A percentile compares a stretch with the other conserved stretches of the same genome.
These are phyloP conservation scores for Citrus trifoliata DNA, from an alignment of 345 rosid species.

Conservation along the genomic window DNA sequence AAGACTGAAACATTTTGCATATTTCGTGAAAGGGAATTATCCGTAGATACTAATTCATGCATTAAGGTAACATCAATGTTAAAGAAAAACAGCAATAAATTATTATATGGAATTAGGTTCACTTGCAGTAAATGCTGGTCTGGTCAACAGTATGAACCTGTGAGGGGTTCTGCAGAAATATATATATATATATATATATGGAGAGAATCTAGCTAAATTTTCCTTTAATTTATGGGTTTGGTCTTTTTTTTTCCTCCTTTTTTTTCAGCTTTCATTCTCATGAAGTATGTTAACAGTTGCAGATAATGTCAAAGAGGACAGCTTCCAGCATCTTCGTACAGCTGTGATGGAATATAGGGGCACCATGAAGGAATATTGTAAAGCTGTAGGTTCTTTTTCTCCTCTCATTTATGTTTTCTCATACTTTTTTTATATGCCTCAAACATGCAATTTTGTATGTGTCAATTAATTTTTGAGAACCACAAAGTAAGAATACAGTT, in stretches of 20 bases:
- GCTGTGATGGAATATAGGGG: slow-evolving; percentile 51
- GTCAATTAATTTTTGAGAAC: not conserved
- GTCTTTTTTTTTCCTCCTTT: not conserved
- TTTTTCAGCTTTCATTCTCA: slow-evolving; percentile 5
- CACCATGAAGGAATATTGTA: slow-evolving; percentile 53
- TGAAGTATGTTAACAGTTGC: slow-evolving; percentile 11
- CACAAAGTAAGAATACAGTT: slow-evolving; percentile 3
- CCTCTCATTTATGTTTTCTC: not conserved
- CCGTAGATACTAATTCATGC: no score
- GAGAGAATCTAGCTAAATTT: not conserved
- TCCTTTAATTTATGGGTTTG: not conserved
- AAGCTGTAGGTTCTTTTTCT: slow-evolving; percentile 36
- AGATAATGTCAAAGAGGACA: slow-evolving; percentile 42
- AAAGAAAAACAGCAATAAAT: not conserved
- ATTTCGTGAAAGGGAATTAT: not conserved
- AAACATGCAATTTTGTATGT: not conserved
- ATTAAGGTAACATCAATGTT: not conserved
- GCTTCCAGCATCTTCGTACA: slow-evolving; percentile 48
- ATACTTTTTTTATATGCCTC: not conserved
- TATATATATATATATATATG: no score
- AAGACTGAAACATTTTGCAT: not conserved
- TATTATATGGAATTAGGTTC: not conserved
- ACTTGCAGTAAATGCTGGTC: not conserved
- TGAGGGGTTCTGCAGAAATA: not conserved
- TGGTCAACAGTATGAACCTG: not conserved